These are phyloP conservation scores for Aspergillus ellipticus DNA, from an alignment of 495 filamentous ascomycete genomes.

Conservation along the genomic window DNA sequence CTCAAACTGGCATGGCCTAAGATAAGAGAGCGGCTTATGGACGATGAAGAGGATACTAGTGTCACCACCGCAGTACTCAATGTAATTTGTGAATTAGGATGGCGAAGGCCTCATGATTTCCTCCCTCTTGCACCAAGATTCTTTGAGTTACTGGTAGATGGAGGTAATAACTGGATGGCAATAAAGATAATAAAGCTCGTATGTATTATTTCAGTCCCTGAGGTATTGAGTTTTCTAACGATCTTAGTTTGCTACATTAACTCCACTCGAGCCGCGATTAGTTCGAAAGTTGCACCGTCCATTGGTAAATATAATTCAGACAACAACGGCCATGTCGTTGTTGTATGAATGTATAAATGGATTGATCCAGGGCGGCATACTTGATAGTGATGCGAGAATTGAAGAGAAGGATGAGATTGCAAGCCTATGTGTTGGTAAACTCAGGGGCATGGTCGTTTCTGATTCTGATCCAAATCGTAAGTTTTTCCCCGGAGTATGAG, in stretches of 20 bases:
- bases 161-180: slow-evolving; percentile 98
- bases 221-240: slow-evolving; percentile 12
- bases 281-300: slow-evolving; percentile 94
- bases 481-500: slow-evolving; percentile 18
- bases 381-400: slow-evolving; percentile 71
- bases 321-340: slow-evolving; percentile 92
- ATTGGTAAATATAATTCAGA: slow-evolving; percentile 85
- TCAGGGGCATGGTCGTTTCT: slow-evolving; percentile 87
- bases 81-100: slow-evolving; percentile 93
- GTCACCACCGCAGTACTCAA: slow-evolving; percentile 95
- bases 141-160: slow-evolving; percentile 87
- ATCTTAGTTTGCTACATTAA: slow-evolving; percentile 84
- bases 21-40: slow-evolving; percentile 90
- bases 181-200: slow-evolving; percentile 98
- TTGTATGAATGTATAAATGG: slow-evolving; percentile 98
- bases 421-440: slow-evolving; percentile 85
- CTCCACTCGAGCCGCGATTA: slow-evolving; percentile 85
- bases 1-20: slow-evolving; percentile 92
- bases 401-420: slow-evolving; percentile 88
- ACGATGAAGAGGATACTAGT: slow-evolving; percentile 83
- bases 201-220: slow-evolving; percentile 19
- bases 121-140: slow-evolving; percentile 85
- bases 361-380: slow-evolving; percentile 91
- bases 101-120: slow-evolving; percentile 90
- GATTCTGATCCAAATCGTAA: slow-evolving; percentile 89